Evolutionary conservation across 257 asterid genomes (phyloP), one percentile per base, ranked within the genome.

Genomic region (Sherardia arvensis): DNA sequence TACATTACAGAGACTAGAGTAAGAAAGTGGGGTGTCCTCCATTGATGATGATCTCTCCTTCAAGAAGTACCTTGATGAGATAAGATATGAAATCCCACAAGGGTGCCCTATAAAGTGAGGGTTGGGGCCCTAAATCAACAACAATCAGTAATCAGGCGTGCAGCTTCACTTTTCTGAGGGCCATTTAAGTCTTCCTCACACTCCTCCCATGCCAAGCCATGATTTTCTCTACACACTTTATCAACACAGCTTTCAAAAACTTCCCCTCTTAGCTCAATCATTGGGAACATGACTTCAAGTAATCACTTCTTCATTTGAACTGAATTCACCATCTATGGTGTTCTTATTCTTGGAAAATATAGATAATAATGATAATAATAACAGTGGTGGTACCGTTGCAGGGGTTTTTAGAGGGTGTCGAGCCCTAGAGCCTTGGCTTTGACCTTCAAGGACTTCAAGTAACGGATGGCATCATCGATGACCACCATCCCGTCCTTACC

Each of bases 391-490:
- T 18, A 4, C 22, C 8, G 1, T 15, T 47, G 22, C 20, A 18
- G 23, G 54, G 23, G 54, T 23, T 20, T n/a, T 81, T 77, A 87
- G 7, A 78, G 73, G 21, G 83, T 4, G 60, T 74, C 84, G 18
- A 91, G 83, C 47, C 95, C 94, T 28, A 86, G 73, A 28, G 85
- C 82, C 83, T 64, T 71, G 73, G 86, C 97, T 77, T 91, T 66
- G 64, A 51, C 83, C 77, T 82, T 91, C 80, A 91, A 77, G 49
- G 86, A 72, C 69, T 79, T 86, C 83, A 91, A 76, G 81, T 77
- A 91, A 34, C 48, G 71, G 36, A 91, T 85, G 7, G 98, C 95
- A 68, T 84, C 91, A 51, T 88, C 96, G 30, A 91, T 82, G 62
- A 89, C 90, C 53, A 62, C 78, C 45, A 75, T 64, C 0, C 91